phyloP scores from a whole-genome alignment of 1,139 yeast genomes.

The Magnusiomyces paraingens region DNA sequence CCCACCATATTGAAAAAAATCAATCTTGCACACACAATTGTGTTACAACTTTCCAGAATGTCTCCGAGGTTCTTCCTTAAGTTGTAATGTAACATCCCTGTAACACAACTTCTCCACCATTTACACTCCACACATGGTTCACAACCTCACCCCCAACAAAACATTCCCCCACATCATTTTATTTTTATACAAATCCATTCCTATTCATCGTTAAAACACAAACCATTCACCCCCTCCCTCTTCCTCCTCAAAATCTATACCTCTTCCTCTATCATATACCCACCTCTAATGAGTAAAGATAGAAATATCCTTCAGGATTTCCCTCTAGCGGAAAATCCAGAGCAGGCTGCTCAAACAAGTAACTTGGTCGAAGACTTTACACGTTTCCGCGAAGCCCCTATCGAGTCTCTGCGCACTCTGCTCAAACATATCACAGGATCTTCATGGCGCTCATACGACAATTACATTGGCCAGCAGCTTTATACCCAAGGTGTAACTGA shows the following conservation, averaged over 20 bases:
- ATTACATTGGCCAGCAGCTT: slow-evolving; percentile 35
- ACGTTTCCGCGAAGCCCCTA: slow-evolving; percentile 35
- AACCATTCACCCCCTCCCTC: no score
- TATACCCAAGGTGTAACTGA: slow-evolving; percentile 33
- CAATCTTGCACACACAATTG: no score
- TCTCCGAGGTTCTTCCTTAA: no score
- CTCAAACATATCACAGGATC: slow-evolving; percentile 32
- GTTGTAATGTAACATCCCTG: no score
- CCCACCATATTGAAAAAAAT: no score
- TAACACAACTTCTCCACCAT: no score
- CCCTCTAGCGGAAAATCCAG: neutral
- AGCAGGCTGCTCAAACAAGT: slow-evolving; percentile 1
- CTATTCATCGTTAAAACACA: no score
- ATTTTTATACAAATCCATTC: neutral
- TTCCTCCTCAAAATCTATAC: no score
- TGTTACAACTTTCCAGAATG: no score
- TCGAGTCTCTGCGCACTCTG: slow-evolving; percentile 29
- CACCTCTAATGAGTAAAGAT: neutral
- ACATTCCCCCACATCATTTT: neutral
- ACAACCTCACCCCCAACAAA: neutral
- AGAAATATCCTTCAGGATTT: slow-evolving; percentile 2
- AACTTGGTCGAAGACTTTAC: slow-evolving; percentile 22
- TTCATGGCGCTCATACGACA: slow-evolving; percentile 36
- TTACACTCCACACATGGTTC: no score
- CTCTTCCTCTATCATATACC: neutral